Conservation (phyloP, 768 basidiomycete genomes). For the Scleroderma bovista region DNA sequence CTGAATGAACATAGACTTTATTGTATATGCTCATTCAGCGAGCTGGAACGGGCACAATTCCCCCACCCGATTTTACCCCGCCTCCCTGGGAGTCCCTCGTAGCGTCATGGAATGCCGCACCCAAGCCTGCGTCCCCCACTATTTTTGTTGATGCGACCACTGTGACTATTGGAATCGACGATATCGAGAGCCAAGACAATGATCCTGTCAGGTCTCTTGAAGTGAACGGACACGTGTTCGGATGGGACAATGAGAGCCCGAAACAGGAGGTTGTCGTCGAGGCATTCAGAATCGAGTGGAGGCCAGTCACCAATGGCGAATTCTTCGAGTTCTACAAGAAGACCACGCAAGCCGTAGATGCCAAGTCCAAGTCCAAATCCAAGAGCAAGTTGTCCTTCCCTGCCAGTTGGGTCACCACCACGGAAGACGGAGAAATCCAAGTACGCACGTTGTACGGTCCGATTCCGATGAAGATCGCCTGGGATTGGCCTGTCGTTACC, state of each 20-base stretch:
- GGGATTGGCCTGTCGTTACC: conserved; percentile 85
- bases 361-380: conserved; percentile 35
- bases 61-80: conserved; percentile 66
- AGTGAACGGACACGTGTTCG: conserved; percentile 62
- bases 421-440: conserved; percentile 26
- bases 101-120: conserved; percentile 40
- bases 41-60: conserved; percentile 69
- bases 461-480: conserved; percentile 68
- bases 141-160: conserved; percentile 54
- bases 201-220: conserved; percentile 29
- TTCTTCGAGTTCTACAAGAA: conserved; percentile 62
- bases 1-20: conserved; percentile 49
- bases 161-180: conserved; percentile 76
- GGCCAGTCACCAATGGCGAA: conserved; percentile 86
- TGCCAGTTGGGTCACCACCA: conserved; percentile 21
- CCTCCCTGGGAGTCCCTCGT: conserved; percentile 68
- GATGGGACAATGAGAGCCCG: conserved; percentile 95
- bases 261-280: conserved; percentile 52
- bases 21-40: conserved; percentile 92
- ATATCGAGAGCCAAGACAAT: conserved; percentile 66
- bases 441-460: conserved; percentile 88
- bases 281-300: conserved; percentile 73
- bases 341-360: conserved; percentile 40
- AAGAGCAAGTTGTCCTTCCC: conserved; percentile 11
- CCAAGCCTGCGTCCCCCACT: conserved; percentile 37